Conservation (phyloP, 495 filamentous ascomycete genomes). For the Penicillium ucsense region DNA sequence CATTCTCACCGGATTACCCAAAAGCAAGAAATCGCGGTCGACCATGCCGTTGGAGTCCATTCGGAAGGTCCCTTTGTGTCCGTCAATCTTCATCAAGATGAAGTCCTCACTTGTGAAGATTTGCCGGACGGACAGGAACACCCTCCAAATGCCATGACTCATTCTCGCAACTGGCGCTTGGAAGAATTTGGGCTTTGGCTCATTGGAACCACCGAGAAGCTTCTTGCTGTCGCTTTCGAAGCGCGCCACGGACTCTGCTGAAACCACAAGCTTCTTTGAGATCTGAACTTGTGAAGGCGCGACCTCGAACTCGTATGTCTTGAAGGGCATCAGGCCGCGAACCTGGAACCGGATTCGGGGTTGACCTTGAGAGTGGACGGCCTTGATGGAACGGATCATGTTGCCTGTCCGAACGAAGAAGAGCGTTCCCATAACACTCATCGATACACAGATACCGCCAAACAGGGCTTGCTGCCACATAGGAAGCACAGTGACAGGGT, state of each 20-base stretch:
- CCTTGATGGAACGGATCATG: conserved; percentile 28
- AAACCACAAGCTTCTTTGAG: conserved; percentile 9
- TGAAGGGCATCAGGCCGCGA: conserved; percentile 34
- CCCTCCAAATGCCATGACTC: conserved; percentile 23
- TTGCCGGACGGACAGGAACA: conserved; percentile 31
- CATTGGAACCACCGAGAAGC: conserved; percentile 6
- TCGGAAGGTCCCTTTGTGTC: conserved; percentile 27
- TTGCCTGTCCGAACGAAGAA: conserved; percentile 27
- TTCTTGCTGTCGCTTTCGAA: conserved; percentile 13
- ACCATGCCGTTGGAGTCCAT: conserved; percentile 33
- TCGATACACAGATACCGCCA: conserved; percentile 32
- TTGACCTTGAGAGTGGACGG: conserved; percentile 22
- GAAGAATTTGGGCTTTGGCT: conserved; percentile 20
- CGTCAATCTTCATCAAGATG: conserved; percentile 34
- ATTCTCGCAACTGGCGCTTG: conserved; percentile 28
- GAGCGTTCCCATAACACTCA: conserved; percentile 35
- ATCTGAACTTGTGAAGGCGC: conserved; percentile 29
- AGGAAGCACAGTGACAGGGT: conserved; percentile 23
- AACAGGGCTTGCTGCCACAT: conserved; percentile 32
- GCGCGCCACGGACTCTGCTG: conserved; percentile 12
- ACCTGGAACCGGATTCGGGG: conserved; percentile 27
- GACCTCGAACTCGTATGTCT: conserved; percentile 28
- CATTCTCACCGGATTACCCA: conserved; percentile 17
- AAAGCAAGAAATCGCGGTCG: conserved; percentile 26
- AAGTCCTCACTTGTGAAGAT: conserved; percentile 39